Percentiles rank a stretch among this genome's conserved stretches.
Evolutionary conservation across 2,329 filamentous ascomycete genomes (phyloP).

Genomic region (Penicillium paneum): DNA sequence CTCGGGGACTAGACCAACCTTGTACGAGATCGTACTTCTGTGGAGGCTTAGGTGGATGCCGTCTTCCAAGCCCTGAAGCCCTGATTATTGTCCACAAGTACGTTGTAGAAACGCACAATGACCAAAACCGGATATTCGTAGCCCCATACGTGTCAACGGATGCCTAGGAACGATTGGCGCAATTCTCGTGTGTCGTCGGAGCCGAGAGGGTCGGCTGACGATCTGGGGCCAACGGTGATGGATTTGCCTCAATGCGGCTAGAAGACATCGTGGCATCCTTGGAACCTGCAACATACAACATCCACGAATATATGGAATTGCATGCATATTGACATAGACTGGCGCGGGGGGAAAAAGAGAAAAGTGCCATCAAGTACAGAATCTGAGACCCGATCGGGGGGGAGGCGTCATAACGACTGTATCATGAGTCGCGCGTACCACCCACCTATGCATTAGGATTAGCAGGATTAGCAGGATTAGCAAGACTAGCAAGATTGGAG

Average conservation of each 20-base stretch:
- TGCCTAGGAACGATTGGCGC: background rate
- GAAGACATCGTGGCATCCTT: slow-evolving; percentile 5
- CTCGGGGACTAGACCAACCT: background rate
- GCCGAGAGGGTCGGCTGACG: slow-evolving; percentile 7
- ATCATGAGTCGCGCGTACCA: slow-evolving; percentile 14
- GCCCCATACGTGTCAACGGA: background rate
- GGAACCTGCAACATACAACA: background rate
- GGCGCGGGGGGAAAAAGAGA: background rate
- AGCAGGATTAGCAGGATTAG: background rate
- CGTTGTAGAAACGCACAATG: background rate
- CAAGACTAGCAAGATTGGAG: background rate
- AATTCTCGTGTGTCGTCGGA: background rate
- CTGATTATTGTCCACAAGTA: background rate
- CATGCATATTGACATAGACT: background rate
- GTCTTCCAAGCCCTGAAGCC: background rate
- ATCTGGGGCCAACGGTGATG: background rate
- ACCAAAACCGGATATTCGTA: background rate
- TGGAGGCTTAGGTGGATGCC: background rate
- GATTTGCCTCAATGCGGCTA: background rate
- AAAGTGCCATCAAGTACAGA: background rate
- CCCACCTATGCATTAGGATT: background rate
- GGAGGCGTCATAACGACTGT: slow-evolving; percentile 11
- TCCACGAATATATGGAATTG: background rate
- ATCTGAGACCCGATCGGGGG: slow-evolving; percentile 9
- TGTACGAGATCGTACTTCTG: background rate